Conservation (phyloP, 2,329 filamentous ascomycete species). For the Fusarium buxicola region DNA sequence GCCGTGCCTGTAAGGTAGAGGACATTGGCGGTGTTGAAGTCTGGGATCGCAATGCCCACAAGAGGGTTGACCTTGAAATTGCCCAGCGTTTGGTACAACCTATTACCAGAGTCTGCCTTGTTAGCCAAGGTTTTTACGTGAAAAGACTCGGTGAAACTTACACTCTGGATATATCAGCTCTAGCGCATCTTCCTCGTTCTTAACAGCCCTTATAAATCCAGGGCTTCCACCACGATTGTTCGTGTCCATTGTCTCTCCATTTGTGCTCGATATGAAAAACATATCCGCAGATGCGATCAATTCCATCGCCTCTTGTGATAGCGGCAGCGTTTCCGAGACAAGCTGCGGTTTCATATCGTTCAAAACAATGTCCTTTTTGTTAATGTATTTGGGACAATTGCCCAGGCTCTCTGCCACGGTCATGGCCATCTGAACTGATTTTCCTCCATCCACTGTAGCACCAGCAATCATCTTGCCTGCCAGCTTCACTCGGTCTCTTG, state of each 20-base stretch:
- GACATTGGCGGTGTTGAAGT: conserved; percentile 78
- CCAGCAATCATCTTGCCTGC: conserved; percentile 77
- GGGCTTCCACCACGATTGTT: conserved; percentile 82
- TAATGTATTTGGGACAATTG: conserved; percentile 90
- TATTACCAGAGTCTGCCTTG: conserved; percentile 75
- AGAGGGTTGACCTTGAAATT: conserved; percentile 76
- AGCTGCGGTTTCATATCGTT: conserved; percentile 62
- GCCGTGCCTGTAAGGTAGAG: conserved; percentile 80
- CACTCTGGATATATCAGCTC: conserved; percentile 82
- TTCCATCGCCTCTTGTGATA: conserved; percentile 66
- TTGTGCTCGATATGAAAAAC: conserved; percentile 80
- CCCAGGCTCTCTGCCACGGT: conserved; percentile 79
- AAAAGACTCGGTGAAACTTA: conserved; percentile 39
- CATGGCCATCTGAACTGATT: conserved; percentile 69
- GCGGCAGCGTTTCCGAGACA: conserved; percentile 52
- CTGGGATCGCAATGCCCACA: conserved; percentile 78
- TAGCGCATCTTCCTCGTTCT: conserved; percentile 60
- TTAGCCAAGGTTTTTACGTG: conserved; percentile 19
- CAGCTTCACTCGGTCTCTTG: conserved; percentile 77
- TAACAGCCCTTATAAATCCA: conserved; percentile 78
- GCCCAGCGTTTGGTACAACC: conserved; percentile 85
- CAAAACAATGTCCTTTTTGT: conserved; percentile 73
- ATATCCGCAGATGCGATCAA: conserved; percentile 75
- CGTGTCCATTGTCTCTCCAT: conserved; percentile 80
- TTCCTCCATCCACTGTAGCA: conserved; percentile 55